These are phyloP conservation scores for Scheffersomyces parashehatae DNA, from an alignment of 1,139 yeast genomes.

Conservation along the genomic window DNA sequence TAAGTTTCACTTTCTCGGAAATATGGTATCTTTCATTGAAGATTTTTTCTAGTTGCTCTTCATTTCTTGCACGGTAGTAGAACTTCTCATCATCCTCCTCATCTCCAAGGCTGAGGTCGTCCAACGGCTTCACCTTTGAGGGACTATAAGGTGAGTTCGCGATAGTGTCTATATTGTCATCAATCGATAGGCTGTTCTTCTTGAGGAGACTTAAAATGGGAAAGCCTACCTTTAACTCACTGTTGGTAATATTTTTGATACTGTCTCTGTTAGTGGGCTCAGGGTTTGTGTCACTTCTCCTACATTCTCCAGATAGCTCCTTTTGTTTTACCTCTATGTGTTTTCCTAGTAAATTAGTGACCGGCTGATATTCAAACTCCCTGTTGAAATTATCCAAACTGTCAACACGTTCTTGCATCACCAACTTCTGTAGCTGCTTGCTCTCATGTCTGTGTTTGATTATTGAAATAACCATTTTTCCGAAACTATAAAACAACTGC, in stretches of 20 bases:
- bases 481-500: constrained; percentile 34
- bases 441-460: constrained; percentile 11
- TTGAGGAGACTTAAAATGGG: background rate
- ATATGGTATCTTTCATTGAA: background rate
- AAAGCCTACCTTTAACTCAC: background rate
- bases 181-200: background rate
- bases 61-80: constrained; percentile 10
- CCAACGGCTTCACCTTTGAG: background rate
- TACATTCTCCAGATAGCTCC: background rate
- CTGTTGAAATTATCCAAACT: constrained; percentile 25
- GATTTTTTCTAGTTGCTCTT: background rate
- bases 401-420: constrained; percentile 6
- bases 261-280: background rate
- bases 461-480: constrained; percentile 27
- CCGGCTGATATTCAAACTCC: constrained; percentile 38
- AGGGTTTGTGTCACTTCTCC: background rate
- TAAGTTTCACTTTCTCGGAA: background rate
- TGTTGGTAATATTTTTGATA: background rate
- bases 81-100: constrained; percentile 12
- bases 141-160: too few species aligned
- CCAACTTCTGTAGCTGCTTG: constrained; percentile 4
- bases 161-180: background rate
- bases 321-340: background rate
- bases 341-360: constrained; percentile 6
- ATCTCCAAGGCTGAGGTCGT: constrained; percentile 1